phyloP scores from a whole-genome alignment of 768 basidiomycete genomes.

The Kwoniella pini region DNA sequence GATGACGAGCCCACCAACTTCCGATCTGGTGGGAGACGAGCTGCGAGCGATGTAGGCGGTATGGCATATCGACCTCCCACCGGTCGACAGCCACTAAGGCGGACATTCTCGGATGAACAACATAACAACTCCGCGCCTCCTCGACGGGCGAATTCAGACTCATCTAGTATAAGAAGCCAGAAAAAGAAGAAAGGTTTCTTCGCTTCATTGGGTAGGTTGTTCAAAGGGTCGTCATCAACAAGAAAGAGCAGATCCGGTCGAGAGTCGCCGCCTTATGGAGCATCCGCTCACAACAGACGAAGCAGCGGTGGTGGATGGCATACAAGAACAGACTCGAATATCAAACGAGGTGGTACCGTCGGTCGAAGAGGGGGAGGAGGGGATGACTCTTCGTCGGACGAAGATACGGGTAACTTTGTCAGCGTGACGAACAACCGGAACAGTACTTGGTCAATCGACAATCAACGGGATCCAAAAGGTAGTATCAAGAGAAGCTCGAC shows the following conservation, averaged over 20 bases:
- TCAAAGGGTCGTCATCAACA: constrained; percentile 41
- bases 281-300: constrained; percentile 1
- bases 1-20: constrained; percentile 18
- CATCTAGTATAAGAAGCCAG: constrained; percentile 36
- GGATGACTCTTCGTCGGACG: constrained; percentile 42
- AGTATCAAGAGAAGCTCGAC: constrained; percentile 36
- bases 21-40: constrained; percentile 40
- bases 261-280: constrained; percentile 49
- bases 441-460: constrained; percentile 47
- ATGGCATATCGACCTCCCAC: constrained; percentile 44
- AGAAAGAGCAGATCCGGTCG: constrained; percentile 37
- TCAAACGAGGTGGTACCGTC: constrained; percentile 34
- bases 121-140: background rate
- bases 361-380: constrained; percentile 28
- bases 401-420: constrained; percentile 43
- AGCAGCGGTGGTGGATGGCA: constrained; percentile 35
- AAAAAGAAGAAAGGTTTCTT: constrained; percentile 54
- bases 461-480: constrained; percentile 4
- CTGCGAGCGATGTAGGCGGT: constrained; percentile 48
- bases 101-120: constrained; percentile 43
- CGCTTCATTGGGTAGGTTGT: constrained; percentile 42
- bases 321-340: constrained; percentile 51
- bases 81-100: constrained; percentile 35
- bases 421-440: constrained; percentile 49
- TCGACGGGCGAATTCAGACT: constrained; percentile 32